Evolutionary conservation across 176 grass and related monocot genomes (phyloP), one percentile per base, ranked within the genome.

Genomic region (Hyparrhenia diplandra): DNA sequence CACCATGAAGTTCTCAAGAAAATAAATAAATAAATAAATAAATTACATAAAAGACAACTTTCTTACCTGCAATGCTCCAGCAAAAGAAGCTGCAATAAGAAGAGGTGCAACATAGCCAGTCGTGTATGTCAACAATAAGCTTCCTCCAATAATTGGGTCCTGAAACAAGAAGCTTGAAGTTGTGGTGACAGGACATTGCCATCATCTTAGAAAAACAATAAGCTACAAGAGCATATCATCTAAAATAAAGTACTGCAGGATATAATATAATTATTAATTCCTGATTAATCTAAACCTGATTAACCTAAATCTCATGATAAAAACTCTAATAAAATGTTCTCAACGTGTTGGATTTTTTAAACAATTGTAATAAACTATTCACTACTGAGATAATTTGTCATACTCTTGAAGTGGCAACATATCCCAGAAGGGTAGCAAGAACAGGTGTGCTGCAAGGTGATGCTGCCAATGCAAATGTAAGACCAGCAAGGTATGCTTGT

Each of bases 391-490:
- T 2, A 75, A 58, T 27, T 80, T 68, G 62, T 74, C 65, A 84
- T 98, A 98, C 95, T 85, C 86, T 98, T 83, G 95, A 98, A 80
- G 88, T 89, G 72, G 92, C 95, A 58, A 94, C 92, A 86, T 91
- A 98, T 83, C 92, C 95, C 29, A 98, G 86, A 91, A 98, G 86
- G 73, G 95, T 94, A 46, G 95, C 95, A 65, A 98, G 95, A 59
- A 98, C 95, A 64, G 95, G 95, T 64, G 92, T 98, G 87, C 92
- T 98, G 85, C 95, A 98, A 84, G 95, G 95, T 64, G 95, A 98
- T 82, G 92, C 92, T 28, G 95, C 95, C 37, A 98, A 85, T 36
- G 95, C 95, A 92, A 98, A 98, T 82, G 95, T 91, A 85, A 98
- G 95, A 41, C 95, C 92, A 85, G 88, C 92, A 74, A 98, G 82